These are phyloP conservation scores for Cryptomeria japonica DNA, from an alignment of 75 land plant species.

Conservation along the genomic window DNA sequence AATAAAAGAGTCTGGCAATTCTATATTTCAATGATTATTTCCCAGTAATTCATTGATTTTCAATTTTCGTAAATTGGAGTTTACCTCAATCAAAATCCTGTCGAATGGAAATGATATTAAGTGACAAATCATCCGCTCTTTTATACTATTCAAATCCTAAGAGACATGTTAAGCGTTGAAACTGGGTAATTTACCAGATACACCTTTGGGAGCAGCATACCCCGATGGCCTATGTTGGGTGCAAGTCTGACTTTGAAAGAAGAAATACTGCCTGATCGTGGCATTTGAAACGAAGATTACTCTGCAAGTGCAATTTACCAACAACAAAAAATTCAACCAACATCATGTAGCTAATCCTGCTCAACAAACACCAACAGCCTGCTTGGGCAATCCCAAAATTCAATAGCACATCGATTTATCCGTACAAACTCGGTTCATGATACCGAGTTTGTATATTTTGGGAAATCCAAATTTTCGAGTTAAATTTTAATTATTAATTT, in stretches of 20 bases:
- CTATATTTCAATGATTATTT: not conserved
- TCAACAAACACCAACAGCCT: not conserved
- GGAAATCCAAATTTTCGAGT: not conserved
- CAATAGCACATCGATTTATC: not conserved
- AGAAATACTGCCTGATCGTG: not conserved
- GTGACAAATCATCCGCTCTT: not conserved
- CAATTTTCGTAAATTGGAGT: not conserved
- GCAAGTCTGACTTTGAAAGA: not conserved
- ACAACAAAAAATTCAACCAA: no score
- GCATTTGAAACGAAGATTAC: not conserved
- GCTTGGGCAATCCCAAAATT: conserved; percentile 6
- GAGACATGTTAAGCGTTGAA: not conserved
- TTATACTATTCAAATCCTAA: not conserved
- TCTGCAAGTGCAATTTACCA: no score
- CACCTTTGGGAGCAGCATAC: not conserved
- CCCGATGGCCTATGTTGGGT: no score
- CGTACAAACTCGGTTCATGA: no score
- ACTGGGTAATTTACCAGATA: not conserved
- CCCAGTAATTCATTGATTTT: not conserved
- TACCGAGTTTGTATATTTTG: not conserved
- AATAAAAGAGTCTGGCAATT: not conserved
- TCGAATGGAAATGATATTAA: not conserved
- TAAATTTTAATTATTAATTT: not conserved
- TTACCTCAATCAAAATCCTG: not conserved
- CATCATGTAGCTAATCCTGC: no score